Evolutionary conservation across 1,284 basidiomycete genomes (phyloP).

Genomic region (Cryptococcus neoformans): DNA sequence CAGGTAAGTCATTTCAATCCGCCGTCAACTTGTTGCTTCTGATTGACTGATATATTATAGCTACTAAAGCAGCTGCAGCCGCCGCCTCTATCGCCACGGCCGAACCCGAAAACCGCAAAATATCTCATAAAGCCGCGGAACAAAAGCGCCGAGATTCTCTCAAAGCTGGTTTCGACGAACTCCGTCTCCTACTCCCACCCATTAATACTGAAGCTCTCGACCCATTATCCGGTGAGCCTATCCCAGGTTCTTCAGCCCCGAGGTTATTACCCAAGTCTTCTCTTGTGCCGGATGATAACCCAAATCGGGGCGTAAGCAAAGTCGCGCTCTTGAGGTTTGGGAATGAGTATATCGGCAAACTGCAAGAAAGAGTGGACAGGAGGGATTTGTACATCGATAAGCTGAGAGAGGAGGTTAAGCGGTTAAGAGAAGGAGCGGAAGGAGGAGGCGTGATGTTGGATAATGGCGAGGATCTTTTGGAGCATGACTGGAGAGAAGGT

Average conservation of each 20-base stretch:
- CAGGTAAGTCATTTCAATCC: conserved; percentile 17
- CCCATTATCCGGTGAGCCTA: conserved; percentile 61
- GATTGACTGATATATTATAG: conserved; percentile 5
- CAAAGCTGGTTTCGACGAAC: conserved; percentile 93
- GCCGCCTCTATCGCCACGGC: conserved; percentile 22
- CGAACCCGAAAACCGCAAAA: conserved; percentile 57
- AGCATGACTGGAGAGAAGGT: conserved; percentile 26
- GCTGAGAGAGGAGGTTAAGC: conserved; percentile 65
- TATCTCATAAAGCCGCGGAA: conserved; percentile 95
- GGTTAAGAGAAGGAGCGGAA: conserved; percentile 55
- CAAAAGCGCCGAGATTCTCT: conserved; percentile 94
- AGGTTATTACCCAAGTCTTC: conserved; percentile 72
- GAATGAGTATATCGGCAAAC: conserved; percentile 77
- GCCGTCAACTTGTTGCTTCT: not conserved
- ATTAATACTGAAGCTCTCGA: conserved; percentile 66
- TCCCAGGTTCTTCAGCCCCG: conserved; percentile 81
- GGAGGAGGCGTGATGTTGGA: conserved; percentile 21
- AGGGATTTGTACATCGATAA: conserved; percentile 74
- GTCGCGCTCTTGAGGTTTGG: conserved; percentile 84
- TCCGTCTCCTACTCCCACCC: conserved; percentile 81
- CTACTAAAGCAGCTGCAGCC: conserved; percentile 33
- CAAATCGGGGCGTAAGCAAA: conserved; percentile 94
- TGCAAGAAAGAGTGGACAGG: conserved; percentile 75
- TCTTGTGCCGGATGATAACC: conserved; percentile 71
- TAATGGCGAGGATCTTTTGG: conserved; percentile 16